Percentiles rank a stretch among this genome's conserved stretches.
Evolutionary conservation across 2,329 filamentous ascomycete species (phyloP).

Genomic region (Colletotrichum musae): DNA sequence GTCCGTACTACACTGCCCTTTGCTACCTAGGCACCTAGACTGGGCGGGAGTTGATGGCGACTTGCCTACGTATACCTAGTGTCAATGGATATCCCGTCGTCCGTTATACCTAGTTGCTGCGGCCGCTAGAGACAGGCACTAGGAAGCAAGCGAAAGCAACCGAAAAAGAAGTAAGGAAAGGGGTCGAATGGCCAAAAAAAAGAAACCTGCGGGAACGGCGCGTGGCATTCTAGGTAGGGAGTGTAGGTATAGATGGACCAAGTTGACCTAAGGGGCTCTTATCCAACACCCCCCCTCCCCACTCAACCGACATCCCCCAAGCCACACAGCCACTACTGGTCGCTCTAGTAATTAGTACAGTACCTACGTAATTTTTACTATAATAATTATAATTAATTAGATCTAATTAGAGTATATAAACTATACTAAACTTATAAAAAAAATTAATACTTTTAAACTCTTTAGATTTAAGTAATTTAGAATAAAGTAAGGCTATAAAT

Average conservation of each 20-base stretch:
- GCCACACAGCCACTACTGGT: too few relatives aligned
- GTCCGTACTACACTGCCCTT: background rate
- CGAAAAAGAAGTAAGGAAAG: background rate
- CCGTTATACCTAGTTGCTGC: background rate
- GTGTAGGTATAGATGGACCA: background rate
- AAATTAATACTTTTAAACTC: too few relatives aligned
- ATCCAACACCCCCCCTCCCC: too few relatives aligned
- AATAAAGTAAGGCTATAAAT: too few relatives aligned
- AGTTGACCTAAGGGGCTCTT: too few relatives aligned
- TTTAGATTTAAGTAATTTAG: too few relatives aligned
- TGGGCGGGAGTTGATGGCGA: background rate
- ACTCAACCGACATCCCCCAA: too few relatives aligned
- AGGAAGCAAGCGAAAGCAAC: conserved; percentile 32
- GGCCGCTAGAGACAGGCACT: conserved; percentile 23
- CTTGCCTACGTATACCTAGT: background rate
- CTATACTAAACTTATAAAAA: too few relatives aligned
- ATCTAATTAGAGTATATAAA: too few relatives aligned
- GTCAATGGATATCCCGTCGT: conserved; percentile 3
- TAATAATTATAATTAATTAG: too few relatives aligned
- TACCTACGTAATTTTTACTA: too few relatives aligned
- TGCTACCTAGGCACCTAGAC: background rate
- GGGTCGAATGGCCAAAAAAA: background rate
- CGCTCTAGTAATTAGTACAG: too few relatives aligned
- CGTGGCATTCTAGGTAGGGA: conserved; percentile 6
- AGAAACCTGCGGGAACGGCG: conserved; percentile 24